Evolutionary conservation across 2,329 filamentous ascomycete species (phyloP).

Genomic region (Corynespora cassiicola): DNA sequence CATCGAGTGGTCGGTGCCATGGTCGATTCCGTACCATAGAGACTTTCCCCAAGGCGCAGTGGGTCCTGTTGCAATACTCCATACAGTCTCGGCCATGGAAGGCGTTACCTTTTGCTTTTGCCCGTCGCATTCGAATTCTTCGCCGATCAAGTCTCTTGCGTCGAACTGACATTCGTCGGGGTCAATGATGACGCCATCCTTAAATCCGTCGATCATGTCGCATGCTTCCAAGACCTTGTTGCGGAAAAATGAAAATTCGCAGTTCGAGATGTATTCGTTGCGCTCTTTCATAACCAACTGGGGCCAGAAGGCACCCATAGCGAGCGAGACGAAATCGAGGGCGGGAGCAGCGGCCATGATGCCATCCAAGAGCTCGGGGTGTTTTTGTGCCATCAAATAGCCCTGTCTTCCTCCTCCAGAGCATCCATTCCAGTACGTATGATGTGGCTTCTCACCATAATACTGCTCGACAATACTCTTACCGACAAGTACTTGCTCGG

Average conservation of each 20-base stretch:
- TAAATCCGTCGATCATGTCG: slow-evolving; percentile 29
- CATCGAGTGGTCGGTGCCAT: slow-evolving; percentile 15
- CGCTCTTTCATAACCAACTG: slow-evolving; percentile 28
- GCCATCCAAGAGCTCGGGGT: slow-evolving; percentile 39
- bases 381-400: slow-evolving; percentile 40
- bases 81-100: slow-evolving; percentile 26
- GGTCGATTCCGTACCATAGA: slow-evolving; percentile 18
- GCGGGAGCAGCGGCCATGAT: slow-evolving; percentile 43
- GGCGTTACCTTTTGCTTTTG: slow-evolving; percentile 20
- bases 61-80: slow-evolving; percentile 24
- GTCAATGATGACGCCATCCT: slow-evolving; percentile 27
- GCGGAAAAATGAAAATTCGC: slow-evolving; percentile 31
- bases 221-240: slow-evolving; percentile 24
- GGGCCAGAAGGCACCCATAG: slow-evolving; percentile 16
- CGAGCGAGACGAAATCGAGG: slow-evolving; percentile 27
- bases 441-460: slow-evolving; percentile 39
- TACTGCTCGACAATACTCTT: slow-evolving; percentile 41
- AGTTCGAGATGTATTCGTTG: slow-evolving; percentile 15
- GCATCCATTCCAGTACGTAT: slow-evolving; percentile 45
- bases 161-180: slow-evolving; percentile 30
- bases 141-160: too few species aligned
- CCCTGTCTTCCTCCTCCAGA: slow-evolving; percentile 44
- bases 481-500: slow-evolving; percentile 43
- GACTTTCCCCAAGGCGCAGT: slow-evolving; percentile 10
- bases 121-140: too few species aligned